Conservation (phyloP, 164 flowering plant genomes). For the Sedum album region DNA sequence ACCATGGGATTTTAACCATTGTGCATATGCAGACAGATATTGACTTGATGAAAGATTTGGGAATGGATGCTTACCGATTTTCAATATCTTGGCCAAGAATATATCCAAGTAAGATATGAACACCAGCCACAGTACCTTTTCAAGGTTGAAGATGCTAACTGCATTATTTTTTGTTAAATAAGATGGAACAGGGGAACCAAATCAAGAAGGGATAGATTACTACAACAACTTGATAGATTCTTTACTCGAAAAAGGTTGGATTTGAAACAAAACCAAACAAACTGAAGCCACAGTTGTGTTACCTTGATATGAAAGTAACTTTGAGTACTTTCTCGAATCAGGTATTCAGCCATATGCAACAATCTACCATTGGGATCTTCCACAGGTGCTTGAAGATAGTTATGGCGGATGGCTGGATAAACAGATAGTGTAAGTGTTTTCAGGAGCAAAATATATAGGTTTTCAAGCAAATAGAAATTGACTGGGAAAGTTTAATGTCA, state of each 20-base stretch:
- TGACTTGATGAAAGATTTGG: constrained; percentile 70
- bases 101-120: constrained; percentile 52
- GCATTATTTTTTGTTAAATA: constrained; percentile 4
- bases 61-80: constrained; percentile 88
- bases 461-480: neutral
- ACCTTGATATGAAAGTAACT: neutral
- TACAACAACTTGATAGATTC: constrained; percentile 78
- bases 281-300: neutral
- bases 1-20: neutral
- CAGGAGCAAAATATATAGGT: neutral
- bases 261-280: neutral
- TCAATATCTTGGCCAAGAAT: constrained; percentile 94
- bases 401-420: constrained; percentile 69
- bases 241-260: constrained; percentile 59
- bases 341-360: constrained; percentile 81
- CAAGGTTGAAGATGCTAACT: neutral
- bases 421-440: constrained; percentile 48
- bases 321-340: constrained; percentile 20
- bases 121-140: neutral
- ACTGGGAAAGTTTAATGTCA: neutral
- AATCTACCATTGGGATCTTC: constrained; percentile 91
- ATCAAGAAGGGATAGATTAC: constrained; percentile 59
- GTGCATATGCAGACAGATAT: constrained; percentile 56
- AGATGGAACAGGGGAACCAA: constrained; percentile 84
- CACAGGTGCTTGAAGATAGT: constrained; percentile 73